A percentile compares a stretch with the other conserved stretches of the same genome.
Evolutionary conservation across 2,329 filamentous ascomycete species (phyloP).

Genomic region (Cercospora sp.): DNA sequence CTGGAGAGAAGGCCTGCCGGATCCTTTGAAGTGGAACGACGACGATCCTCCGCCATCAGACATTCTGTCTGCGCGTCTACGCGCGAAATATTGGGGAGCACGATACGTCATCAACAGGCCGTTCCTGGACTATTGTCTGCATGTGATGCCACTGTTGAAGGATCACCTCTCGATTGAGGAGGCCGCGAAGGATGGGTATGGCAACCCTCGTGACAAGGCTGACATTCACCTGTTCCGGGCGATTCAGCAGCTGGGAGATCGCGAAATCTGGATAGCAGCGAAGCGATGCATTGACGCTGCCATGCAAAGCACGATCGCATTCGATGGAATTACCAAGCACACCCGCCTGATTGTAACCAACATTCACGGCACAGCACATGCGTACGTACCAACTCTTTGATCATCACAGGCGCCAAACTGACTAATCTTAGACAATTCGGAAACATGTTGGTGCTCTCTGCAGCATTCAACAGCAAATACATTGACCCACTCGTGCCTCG

Average conservation of each 20-base stretch:
- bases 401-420: slow-evolving; percentile 24
- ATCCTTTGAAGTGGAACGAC: slow-evolving; percentile 62
- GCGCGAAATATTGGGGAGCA: slow-evolving; percentile 93
- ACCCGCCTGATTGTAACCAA: slow-evolving; percentile 81
- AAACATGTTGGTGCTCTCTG: slow-evolving; percentile 86
- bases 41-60: slow-evolving; percentile 69
- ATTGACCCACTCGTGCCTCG: slow-evolving; percentile 61
- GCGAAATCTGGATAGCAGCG: slow-evolving; percentile 35
- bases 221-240: slow-evolving; percentile 41
- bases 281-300: slow-evolving; percentile 68
- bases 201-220: slow-evolving; percentile 36
- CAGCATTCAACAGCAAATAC: slow-evolving; percentile 63
- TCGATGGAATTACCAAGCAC: slow-evolving; percentile 64
- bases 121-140: slow-evolving; percentile 64
- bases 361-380: slow-evolving; percentile 90
- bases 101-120: slow-evolving; percentile 86
- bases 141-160: slow-evolving; percentile 45
- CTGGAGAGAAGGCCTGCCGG: slow-evolving; percentile 57
- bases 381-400: slow-evolving; percentile 63
- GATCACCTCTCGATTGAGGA: slow-evolving; percentile 28
- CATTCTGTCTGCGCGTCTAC: slow-evolving; percentile 78
- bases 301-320: slow-evolving; percentile 81
- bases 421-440: slow-evolving; percentile 77
- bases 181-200: slow-evolving; percentile 35
- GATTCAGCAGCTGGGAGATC: slow-evolving; percentile 36